These are phyloP conservation scores for Xylariaceae sp. DNA, from an alignment of 2,329 filamentous ascomycete species.

Conservation along the genomic window DNA sequence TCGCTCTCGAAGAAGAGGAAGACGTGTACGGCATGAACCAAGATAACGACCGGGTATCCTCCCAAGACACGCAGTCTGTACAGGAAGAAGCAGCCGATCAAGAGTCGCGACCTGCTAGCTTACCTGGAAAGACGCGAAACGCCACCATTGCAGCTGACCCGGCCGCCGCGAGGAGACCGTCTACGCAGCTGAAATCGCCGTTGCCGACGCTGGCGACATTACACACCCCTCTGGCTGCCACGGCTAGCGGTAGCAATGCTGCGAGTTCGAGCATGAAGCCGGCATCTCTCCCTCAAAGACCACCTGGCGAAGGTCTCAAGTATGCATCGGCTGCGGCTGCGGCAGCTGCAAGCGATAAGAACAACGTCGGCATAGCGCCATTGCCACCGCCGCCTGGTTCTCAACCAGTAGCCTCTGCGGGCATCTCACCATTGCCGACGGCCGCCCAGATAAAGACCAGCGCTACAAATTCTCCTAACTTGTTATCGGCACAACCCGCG, in stretches of 20 bases:
- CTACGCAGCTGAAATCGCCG: constrained; percentile 87
- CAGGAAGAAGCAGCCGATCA: constrained; percentile 72
- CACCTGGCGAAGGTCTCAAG: constrained; percentile 85
- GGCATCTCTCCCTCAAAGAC: constrained; percentile 75
- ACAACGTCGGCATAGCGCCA: constrained; percentile 88
- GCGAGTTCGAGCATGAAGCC: constrained; percentile 77
- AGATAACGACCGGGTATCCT: constrained; percentile 85
- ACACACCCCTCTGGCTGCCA: constrained; percentile 63
- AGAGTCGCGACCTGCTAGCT: constrained; percentile 42
- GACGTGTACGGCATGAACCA: constrained; percentile 73
- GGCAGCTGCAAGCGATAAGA: constrained; percentile 79
- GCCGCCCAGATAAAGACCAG: constrained; percentile 49
- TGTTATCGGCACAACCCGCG: constrained; percentile 42
- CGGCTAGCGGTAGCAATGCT: constrained; percentile 47
- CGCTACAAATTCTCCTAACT: constrained; percentile 50
- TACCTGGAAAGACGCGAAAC: constrained; percentile 48
- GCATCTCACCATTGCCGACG: constrained; percentile 45
- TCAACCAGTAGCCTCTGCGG: constrained; percentile 32
- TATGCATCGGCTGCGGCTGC: constrained; percentile 95
- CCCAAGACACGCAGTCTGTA: constrained; percentile 88
- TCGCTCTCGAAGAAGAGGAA: constrained; percentile 89
- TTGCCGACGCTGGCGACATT: constrained; percentile 87
- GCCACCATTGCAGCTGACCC: constrained; percentile 51
- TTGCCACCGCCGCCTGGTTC: constrained; percentile 80
- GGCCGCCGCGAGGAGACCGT: constrained; percentile 63